Evolutionary conservation across 768 basidiomycete genomes (phyloP).

Genomic region (Lactarius pseudohatsudake): DNA sequence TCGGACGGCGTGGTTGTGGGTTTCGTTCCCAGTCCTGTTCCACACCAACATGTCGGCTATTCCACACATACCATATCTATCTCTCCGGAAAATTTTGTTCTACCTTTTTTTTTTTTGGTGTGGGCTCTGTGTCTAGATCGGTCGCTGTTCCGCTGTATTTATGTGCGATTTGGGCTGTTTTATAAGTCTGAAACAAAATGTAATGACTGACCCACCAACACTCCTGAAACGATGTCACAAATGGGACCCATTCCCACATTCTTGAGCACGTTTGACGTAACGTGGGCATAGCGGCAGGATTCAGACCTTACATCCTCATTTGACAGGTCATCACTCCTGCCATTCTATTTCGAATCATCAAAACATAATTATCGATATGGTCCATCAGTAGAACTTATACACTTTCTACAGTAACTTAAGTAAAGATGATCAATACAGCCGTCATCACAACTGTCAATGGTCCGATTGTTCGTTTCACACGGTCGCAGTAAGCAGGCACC

Average conservation of each 20-base stretch:
- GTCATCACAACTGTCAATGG: background rate
- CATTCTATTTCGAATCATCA: background rate
- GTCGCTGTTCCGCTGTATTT: too few relatives aligned
- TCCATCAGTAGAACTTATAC: background rate
- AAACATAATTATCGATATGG: background rate
- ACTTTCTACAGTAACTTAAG: background rate
- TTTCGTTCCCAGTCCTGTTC: background rate
- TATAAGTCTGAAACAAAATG: background rate
- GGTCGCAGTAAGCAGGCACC: slow-evolving; percentile 7
- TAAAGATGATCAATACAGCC: slow-evolving; percentile 1
- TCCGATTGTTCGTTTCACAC: slow-evolving; percentile 1
- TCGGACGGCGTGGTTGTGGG: background rate
- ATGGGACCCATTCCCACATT: background rate
- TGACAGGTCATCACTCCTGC: too few relatives aligned
- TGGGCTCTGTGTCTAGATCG: background rate
- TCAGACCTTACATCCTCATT: background rate
- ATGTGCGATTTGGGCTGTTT: background rate
- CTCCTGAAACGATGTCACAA: background rate
- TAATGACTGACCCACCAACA: background rate
- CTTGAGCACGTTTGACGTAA: background rate
- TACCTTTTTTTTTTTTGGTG: background rate
- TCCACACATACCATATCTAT: background rate
- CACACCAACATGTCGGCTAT: background rate
- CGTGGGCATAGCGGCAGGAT: background rate
- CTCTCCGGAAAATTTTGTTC: background rate